Evolutionary conservation across 2,329 filamentous ascomycete species (phyloP).

Genomic region (Colletotrichum coccodes): DNA sequence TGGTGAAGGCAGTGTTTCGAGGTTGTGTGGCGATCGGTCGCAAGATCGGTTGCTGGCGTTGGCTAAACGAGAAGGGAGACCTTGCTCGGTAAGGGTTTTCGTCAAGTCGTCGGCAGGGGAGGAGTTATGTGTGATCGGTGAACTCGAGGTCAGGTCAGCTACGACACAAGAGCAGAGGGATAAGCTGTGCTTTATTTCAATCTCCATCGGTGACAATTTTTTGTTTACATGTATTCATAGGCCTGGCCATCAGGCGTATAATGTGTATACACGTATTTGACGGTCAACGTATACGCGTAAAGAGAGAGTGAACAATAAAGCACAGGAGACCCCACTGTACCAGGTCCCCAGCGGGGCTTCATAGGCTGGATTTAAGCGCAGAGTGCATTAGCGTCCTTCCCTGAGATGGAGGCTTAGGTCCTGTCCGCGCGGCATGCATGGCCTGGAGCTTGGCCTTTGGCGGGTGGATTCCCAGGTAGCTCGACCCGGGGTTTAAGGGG

Average conservation of each 20-base stretch:
- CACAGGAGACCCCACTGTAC: no score
- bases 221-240: not conserved
- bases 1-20: not conserved
- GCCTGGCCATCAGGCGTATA: not conserved
- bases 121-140: not conserved
- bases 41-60: not conserved
- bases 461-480: not conserved
- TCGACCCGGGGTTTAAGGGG: not conserved
- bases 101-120: not conserved
- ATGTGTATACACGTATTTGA: not conserved
- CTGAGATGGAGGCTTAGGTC: not conserved
- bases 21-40: not conserved
- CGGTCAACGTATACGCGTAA: not conserved
- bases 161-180: not conserved
- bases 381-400: not conserved
- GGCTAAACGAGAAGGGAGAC: not conserved
- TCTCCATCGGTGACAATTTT: not conserved
- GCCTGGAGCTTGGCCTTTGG: not conserved
- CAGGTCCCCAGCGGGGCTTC: not conserved
- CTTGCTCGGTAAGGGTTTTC: not conserved
- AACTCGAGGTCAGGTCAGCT: not conserved
- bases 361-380: not conserved
- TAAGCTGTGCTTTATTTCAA: not conserved
- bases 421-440: not conserved
- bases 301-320: not conserved